These are phyloP conservation scores for Plectosphaerella cucumerina DNA, from an alignment of 2,329 filamentous ascomycete species.

Conservation along the genomic window DNA sequence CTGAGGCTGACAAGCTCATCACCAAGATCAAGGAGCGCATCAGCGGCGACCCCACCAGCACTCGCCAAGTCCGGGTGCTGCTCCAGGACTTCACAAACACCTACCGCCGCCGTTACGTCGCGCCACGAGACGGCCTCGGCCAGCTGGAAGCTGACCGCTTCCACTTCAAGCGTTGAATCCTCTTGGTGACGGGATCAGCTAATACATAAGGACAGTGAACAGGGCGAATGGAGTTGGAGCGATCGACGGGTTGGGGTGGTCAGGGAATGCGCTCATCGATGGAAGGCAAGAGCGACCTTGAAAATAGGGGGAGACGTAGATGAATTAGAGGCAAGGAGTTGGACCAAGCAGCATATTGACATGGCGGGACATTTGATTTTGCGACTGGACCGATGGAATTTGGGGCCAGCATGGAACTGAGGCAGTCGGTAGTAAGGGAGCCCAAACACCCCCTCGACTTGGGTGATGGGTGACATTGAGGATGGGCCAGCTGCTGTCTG, in stretches of 20 bases:
- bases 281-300: too few relatives aligned
- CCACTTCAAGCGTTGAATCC: conserved; percentile 51
- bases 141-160: conserved; percentile 83
- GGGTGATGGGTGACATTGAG: too few relatives aligned
- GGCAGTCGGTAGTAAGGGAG: too few relatives aligned
- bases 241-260: not conserved
- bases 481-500: too few relatives aligned
- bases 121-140: conserved; percentile 87
- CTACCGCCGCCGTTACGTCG: conserved; percentile 89
- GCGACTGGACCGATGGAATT: too few relatives aligned
- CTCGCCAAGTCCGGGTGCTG: conserved; percentile 76
- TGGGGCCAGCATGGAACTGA: too few relatives aligned
- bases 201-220: not conserved
- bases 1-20: conserved; percentile 78
- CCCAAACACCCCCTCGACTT: too few relatives aligned
- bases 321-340: too few relatives aligned
- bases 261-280: not conserved
- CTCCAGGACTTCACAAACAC: conserved; percentile 96
- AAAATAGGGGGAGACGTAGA: too few relatives aligned
- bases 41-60: conserved; percentile 53
- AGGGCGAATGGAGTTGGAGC: not conserved
- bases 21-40: conserved; percentile 77
- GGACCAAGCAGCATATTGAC: too few relatives aligned
- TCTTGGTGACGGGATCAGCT: not conserved
- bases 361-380: too few relatives aligned